These are phyloP conservation scores for Citrus maxima DNA, from an alignment of 345 rosid species.

Conservation along the genomic window DNA sequence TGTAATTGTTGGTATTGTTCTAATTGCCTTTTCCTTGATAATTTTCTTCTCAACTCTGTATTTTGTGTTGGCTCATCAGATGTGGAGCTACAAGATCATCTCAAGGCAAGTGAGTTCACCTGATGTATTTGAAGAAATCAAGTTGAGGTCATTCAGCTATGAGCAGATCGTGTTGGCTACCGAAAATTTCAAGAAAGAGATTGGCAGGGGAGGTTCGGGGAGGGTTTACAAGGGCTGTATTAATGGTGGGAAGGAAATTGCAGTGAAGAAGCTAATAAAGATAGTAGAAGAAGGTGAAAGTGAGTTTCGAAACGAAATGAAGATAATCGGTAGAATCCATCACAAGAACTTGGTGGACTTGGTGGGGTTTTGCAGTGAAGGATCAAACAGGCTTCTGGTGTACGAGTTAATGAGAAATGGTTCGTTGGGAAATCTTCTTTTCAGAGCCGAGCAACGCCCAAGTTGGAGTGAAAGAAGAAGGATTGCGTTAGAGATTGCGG, in stretches of 20 bases:
- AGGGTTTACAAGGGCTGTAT: constrained; percentile 5
- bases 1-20: neutral
- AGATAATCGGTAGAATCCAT: neutral
- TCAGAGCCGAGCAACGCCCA: neutral
- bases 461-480: neutral
- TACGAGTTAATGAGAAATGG: neutral
- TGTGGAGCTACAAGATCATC: neutral
- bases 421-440: neutral
- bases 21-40: constrained; percentile 2
- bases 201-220: constrained; percentile 13
- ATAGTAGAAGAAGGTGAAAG: neutral
- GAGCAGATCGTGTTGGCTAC: constrained; percentile 2
- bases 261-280: constrained; percentile 8
- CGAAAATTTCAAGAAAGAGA: constrained; percentile 20
- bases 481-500: neutral
- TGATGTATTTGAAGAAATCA: neutral
- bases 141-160: constrained; percentile 5
- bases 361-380: neutral
- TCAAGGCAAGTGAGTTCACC: neutral
- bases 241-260: neutral
- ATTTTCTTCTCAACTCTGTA: neutral
- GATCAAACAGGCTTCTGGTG: neutral
- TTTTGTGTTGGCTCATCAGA: neutral
- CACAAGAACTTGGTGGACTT: neutral
- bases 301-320: neutral